Percentiles rank a stretch among this genome's conserved stretches.
Evolutionary conservation across 164 flowering plant species (phyloP).

Genomic region (Warburgia ugandensis): DNA sequence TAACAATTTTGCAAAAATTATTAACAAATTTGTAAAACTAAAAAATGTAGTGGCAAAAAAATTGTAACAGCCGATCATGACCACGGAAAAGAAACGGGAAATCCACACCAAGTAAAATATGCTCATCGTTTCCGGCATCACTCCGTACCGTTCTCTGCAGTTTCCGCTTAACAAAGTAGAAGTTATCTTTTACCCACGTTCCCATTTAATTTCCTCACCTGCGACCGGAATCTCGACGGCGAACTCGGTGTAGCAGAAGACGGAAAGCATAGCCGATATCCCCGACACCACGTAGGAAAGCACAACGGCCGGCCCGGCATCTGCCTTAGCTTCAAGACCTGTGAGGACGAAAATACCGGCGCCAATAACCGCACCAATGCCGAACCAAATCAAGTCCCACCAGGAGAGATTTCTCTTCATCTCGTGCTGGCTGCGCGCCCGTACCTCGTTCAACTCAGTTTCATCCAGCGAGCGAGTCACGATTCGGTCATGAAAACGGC

Average conservation of each 20-base stretch:
- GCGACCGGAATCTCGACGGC: conserved; percentile 62
- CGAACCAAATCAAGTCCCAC: conserved; percentile 70
- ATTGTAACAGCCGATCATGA: too few relatives aligned
- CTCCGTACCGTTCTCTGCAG: too few relatives aligned
- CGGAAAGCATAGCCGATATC: conserved; percentile 47
- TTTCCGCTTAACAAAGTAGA: too few relatives aligned
- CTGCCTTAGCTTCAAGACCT: conserved; percentile 25
- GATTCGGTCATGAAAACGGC: conserved; percentile 29
- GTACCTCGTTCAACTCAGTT: conserved; percentile 33
- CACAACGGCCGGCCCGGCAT: conserved; percentile 53
- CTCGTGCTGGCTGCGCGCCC: conserved; percentile 31
- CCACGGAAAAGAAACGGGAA: too few relatives aligned
- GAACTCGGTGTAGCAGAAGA: conserved; percentile 59
- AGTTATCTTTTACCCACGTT: too few relatives aligned
- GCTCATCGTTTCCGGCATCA: too few relatives aligned
- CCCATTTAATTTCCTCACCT: conserved; percentile 14
- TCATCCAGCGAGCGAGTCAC: conserved; percentile 34
- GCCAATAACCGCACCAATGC: conserved; percentile 50
- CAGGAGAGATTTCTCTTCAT: conserved; percentile 48
- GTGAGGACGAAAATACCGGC: conserved; percentile 59
- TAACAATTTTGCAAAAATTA: too few relatives aligned
- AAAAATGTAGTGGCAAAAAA: too few relatives aligned
- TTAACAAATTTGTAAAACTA: too few relatives aligned
- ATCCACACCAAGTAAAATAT: too few relatives aligned
- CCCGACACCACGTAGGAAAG: conserved; percentile 48